A percentile compares a stretch with the other conserved stretches of the same genome.
Evolutionary conservation across 2,329 filamentous ascomycete species (phyloP).

Genomic region (Sporothrix humicola): DNA sequence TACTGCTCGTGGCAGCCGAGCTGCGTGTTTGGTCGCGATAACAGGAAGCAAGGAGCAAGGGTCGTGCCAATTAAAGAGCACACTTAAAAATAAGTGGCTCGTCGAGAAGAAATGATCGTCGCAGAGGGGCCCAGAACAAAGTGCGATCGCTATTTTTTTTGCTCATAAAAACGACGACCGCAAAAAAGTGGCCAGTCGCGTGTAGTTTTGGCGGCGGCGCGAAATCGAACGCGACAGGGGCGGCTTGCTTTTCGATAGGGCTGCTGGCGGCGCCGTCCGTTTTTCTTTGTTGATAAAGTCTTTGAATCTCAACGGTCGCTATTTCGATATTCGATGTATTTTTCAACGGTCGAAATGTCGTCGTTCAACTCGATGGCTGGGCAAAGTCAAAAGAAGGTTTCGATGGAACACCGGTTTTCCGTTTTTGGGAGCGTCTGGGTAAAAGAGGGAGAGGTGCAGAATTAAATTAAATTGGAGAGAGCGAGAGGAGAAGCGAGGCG

Average conservation of each 20-base stretch:
- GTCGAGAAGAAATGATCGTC: constrained; percentile 7
- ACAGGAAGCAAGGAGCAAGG: background rate
- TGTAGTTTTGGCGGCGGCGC: background rate
- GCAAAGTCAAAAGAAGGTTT: background rate
- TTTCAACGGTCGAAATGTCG: background rate
- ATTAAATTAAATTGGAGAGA: constrained; percentile 5
- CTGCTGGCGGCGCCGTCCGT: constrained; percentile 9
- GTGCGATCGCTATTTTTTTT: background rate
- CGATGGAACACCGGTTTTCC: constrained; percentile 12
- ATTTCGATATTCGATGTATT: background rate
- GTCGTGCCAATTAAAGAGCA: background rate
- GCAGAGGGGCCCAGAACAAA: constrained; percentile 11
- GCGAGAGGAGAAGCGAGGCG: background rate
- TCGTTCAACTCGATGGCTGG: background rate
- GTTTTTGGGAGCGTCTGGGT: constrained; percentile 10
- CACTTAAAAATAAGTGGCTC: constrained; percentile 22
- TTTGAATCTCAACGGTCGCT: background rate
- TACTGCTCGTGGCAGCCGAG: constrained; percentile 29
- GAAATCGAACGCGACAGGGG: constrained; percentile 14
- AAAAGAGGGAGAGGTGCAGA: background rate
- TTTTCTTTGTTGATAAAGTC: background rate
- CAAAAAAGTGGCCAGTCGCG: background rate
- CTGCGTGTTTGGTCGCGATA: constrained; percentile 2
- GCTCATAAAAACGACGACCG: background rate
- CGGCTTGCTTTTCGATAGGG: constrained; percentile 3